Evolutionary conservation across 2,329 filamentous ascomycete species (phyloP), one percentile per base, ranked within the genome.

Genomic region (Dothidotthia symphoricarpi): DNA sequence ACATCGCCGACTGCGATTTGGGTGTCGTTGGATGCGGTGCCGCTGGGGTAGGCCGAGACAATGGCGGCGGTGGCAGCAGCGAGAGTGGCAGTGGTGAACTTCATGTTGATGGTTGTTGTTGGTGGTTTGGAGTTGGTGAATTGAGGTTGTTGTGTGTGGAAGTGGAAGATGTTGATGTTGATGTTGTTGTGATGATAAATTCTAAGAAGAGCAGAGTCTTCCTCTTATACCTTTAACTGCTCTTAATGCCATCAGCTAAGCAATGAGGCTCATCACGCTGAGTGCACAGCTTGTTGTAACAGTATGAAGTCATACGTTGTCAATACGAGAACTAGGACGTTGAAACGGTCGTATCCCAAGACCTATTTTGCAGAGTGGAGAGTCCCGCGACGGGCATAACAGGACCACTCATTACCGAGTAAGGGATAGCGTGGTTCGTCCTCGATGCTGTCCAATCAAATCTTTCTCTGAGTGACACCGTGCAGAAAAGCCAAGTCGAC

Each of bases 51-150:
- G 31, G 70, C 45, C 28, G 53, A 46, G 32, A 51, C 45, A 33
- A 60, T 28, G 41, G 56, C 45, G 34, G 51, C 45, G 34, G 53
- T 48, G 27, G 51, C 38, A 28, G 55, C 45, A 17, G 47, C 45
- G 32, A 55, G 34, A 45, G 49, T 38, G 35, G 51, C 42, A 39
- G 49, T 44, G 36, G 51, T 61, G 54, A 59, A 59, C 43, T 59
- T 56, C 61, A 64, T 64, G 12, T 53, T 59, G 53, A 40, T 41
- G 42, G n/a, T n/a, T n/a, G n/a, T n/a, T 64, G 12, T 53, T 59
- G 53, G 39, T 41, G 42, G 32, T 22, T 32, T 47, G n/a, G n/a
- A 32, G 22, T 38, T 42, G 41, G 33, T 41, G 31, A 13, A n/a
- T 41, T 36, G 30, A 13, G 10, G n/a, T 13, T n/a, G 27, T 4